Base-by-base conservation (phyloP, 2,329 filamentous ascomycete species). In the Scytalidium sp. region DNA sequence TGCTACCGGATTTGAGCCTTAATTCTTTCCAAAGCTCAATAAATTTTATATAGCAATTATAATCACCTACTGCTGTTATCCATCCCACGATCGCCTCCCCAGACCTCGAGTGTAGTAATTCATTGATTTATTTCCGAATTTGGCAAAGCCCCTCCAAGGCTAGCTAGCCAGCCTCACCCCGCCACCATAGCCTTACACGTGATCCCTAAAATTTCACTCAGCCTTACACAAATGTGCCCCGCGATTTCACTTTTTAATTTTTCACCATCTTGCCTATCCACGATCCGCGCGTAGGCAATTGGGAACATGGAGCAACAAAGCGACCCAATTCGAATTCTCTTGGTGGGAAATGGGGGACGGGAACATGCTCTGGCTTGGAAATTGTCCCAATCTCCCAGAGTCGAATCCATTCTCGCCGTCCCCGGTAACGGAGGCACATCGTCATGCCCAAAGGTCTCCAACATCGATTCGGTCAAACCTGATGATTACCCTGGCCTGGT, bases 361-460 rank as follows among this genome's bases (percentile, higher is more conserved):
- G 92, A 97, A 73, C 90, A 97, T 70, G 89, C 90, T 46, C 80
- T 96, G 55, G 90, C 91, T 45, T 97, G 92, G 91, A 96, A 94
- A 72, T 77, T 96, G 53, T 82, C 84, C 64, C 87, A 94, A 68
- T 96, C 90, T 17, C 76, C 84, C 36, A 78, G 79, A 45, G 88
- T 96, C 57, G 82, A 89, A 61, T 79, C 84, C 61, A 91, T 97
- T 66, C 75, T 79, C 59, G 79, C 73, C 40, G 79, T 82, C 45
- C 81, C 81, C 10, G 92, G 92, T 56, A 97, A 97, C 69, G 92
- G 91, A 59, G 92, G 92, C 53, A 96, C 90, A 27, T 84, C 81
- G 49, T 71, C 67, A 46, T 83, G 82, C 51, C 70, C 68, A 36
- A 91, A 90, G 68, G 83, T 85, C 50, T 75, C 77, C 59, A 97